Percentiles rank a stretch among this genome's conserved stretches.
phyloP scores from a whole-genome alignment of 2,329 filamentous ascomycete genomes.

The Pseudogymnoascus pannorum region DNA sequence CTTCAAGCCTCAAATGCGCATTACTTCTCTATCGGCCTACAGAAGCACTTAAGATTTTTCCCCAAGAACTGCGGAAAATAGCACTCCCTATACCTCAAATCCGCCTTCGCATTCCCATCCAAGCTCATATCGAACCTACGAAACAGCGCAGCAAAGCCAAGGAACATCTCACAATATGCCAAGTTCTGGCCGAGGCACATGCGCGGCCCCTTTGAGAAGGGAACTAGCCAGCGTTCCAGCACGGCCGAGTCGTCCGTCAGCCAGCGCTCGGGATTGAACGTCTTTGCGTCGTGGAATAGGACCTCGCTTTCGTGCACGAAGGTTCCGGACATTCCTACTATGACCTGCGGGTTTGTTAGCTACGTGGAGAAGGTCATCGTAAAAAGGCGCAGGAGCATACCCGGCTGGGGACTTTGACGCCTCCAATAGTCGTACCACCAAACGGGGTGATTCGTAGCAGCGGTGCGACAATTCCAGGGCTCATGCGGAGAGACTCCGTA shows the following conservation, averaged over 20 bases:
- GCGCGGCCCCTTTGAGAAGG: constrained; percentile 35
- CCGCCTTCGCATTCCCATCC: constrained; percentile 18
- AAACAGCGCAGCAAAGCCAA: constrained; percentile 25
- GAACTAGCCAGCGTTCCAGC: constrained; percentile 30
- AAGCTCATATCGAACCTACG: constrained; percentile 19
- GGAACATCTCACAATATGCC: constrained; percentile 27
- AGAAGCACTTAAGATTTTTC: constrained; percentile 15
- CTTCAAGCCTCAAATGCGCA: neutral
- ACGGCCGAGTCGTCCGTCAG: constrained; percentile 23
- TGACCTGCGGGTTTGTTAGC: neutral
- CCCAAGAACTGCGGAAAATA: constrained; percentile 13
- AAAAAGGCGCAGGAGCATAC: constrained; percentile 3
- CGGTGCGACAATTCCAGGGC: neutral
- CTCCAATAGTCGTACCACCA: neutral
- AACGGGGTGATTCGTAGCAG: neutral
- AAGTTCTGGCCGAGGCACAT: constrained; percentile 31
- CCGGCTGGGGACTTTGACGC: neutral
- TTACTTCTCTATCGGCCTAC: constrained; percentile 12
- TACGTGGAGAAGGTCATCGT: neutral
- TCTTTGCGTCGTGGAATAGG: constrained; percentile 30
- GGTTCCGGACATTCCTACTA: constrained; percentile 23
- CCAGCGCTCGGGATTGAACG: constrained; percentile 37
- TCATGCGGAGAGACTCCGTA: neutral
- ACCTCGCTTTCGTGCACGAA: constrained; percentile 14
- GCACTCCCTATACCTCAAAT: constrained; percentile 23